A percentile compares a stretch with the other conserved stretches of the same genome.
phyloP scores from a whole-genome alignment of 1,284 basidiomycete genomes.

The Agaricales sp. region DNA sequence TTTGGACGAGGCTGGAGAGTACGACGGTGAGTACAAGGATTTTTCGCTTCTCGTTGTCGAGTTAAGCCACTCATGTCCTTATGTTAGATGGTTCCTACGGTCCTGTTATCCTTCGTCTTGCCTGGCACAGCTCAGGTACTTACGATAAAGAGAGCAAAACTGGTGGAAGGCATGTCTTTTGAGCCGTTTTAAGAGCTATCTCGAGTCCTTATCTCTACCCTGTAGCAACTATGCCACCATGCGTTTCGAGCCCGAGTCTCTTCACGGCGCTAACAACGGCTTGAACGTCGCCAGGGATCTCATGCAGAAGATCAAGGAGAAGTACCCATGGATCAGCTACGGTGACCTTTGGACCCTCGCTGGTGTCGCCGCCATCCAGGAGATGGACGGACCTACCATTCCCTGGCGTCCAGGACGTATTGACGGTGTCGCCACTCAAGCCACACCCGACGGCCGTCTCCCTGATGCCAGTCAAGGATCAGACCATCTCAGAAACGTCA shows the following conservation, averaged over 20 bases:
- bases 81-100: conserved; percentile 80
- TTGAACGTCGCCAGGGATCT: conserved; percentile 74
- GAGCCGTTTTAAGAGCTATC: too few species aligned
- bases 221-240: conserved; percentile 88
- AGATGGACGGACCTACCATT: conserved; percentile 76
- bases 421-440: conserved; percentile 69
- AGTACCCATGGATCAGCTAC: conserved; percentile 87
- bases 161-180: conserved; percentile 64
- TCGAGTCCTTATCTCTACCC: conserved; percentile 2
- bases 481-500: conserved; percentile 74
- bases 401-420: conserved; percentile 86
- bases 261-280: conserved; percentile 85
- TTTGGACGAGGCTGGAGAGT: conserved; percentile 62
- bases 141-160: conserved; percentile 82
- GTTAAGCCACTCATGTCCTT: neutral
- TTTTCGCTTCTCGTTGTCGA: conserved; percentile 6
- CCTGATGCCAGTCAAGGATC: conserved; percentile 83
- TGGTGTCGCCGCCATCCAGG: conserved; percentile 81
- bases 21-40: conserved; percentile 58
- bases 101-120: conserved; percentile 86
- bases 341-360: conserved; percentile 92
- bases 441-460: conserved; percentile 89
- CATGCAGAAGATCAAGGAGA: conserved; percentile 82
- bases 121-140: conserved; percentile 90
- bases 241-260: conserved; percentile 82